Percentiles rank a stretch among this genome's conserved stretches.
Conservation (phyloP, 805 yeast species). For the Starmerella vitae region DNA sequence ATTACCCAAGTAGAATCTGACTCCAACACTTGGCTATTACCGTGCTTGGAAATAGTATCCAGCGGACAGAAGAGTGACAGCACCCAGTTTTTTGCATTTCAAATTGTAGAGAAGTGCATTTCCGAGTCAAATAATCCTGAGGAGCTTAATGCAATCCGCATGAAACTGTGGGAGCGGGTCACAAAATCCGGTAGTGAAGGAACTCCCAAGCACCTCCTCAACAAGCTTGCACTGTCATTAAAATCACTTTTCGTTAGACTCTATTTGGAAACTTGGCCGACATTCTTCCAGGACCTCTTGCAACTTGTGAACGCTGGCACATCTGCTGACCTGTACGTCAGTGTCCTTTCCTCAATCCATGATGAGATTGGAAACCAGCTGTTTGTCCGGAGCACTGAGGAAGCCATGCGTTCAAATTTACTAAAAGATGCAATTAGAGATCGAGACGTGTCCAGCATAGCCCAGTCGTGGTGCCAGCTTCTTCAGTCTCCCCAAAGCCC, state of each 20-base stretch:
- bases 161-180: slow-evolving; percentile 37
- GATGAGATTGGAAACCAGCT: slow-evolving; percentile 89
- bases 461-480: slow-evolving; percentile 21
- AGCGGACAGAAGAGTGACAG: slow-evolving; percentile 34
- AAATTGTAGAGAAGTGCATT: slow-evolving; percentile 40
- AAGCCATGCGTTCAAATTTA: slow-evolving; percentile 47
- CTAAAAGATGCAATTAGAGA: slow-evolving; percentile 74
- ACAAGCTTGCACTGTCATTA: slow-evolving; percentile 44
- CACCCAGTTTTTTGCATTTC: slow-evolving; percentile 53
- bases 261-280: slow-evolving; percentile 38
- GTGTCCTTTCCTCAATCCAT: slow-evolving; percentile 65
- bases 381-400: slow-evolving; percentile 49
- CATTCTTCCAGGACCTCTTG: slow-evolving; percentile 37
- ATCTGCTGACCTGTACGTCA: slow-evolving; percentile 56
- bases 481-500: slow-evolving; percentile 13
- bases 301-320: slow-evolving; percentile 29
- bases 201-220: slow-evolving; percentile 37
- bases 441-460: slow-evolving; percentile 43
- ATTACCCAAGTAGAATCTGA: slow-evolving; percentile 34
- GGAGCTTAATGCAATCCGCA: slow-evolving; percentile 36
- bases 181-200: slow-evolving; percentile 11
- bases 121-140: slow-evolving; percentile 34
- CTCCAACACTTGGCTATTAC: slow-evolving; percentile 34
- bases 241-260: slow-evolving; percentile 39
- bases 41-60: slow-evolving; percentile 32